Conservation (phyloP, 495 filamentous ascomycete species). For the Neurospora sp. region DNA sequence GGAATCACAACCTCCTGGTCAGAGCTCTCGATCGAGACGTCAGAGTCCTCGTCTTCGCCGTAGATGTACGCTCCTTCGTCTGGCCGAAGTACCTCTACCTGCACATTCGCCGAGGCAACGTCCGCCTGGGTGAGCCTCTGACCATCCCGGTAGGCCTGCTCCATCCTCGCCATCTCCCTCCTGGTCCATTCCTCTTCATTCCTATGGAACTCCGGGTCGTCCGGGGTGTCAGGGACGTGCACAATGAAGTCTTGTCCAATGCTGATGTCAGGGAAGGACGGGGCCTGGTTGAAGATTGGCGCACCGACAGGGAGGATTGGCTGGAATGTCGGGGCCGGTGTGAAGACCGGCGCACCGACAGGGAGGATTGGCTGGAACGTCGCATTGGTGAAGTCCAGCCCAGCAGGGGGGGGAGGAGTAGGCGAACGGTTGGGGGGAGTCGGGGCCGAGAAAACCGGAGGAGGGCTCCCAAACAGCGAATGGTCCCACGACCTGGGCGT, state of each 20-base stretch:
- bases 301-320: neutral
- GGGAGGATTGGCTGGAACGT: neutral
- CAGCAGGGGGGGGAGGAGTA: neutral
- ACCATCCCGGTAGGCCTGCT: neutral
- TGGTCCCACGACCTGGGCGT: neutral
- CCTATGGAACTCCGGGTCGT: neutral
- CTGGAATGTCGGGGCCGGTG: neutral
- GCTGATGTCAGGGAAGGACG: too few species aligned
- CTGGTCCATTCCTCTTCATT: neutral
- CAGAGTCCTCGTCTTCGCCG: neutral
- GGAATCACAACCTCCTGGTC: neutral
- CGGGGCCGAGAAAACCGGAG: neutral
- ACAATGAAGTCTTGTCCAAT: too few species aligned
- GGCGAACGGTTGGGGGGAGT: neutral
- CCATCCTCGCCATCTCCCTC: neutral
- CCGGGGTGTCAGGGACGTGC: neutral
- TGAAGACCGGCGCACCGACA: neutral
- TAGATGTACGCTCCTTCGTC: neutral
- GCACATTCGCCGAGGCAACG: neutral
- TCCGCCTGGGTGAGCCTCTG: neutral
- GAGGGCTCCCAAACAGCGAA: neutral
- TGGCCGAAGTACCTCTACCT: neutral
- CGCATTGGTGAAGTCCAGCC: neutral
- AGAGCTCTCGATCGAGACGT: neutral
- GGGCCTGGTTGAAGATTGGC: neutral